Conservation (phyloP, 257 asterid genomes). For the Hygrophila difformis region DNA sequence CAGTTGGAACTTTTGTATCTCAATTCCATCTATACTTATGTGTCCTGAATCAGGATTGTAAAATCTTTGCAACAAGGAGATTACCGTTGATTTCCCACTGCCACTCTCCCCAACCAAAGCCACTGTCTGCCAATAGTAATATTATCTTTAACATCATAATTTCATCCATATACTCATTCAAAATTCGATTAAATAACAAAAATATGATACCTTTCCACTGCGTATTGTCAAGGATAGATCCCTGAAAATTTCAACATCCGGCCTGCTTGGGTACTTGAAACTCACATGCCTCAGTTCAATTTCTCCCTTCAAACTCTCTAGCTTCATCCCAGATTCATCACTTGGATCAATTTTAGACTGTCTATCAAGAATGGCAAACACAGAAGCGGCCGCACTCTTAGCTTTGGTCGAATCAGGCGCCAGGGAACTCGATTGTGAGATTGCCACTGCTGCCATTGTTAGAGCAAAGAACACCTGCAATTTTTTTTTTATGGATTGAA, state of each 20-base stretch:
- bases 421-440: slow-evolving; percentile 73
- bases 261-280: slow-evolving; percentile 83
- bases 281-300: slow-evolving; percentile 62
- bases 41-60: slow-evolving; percentile 71
- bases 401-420: slow-evolving; percentile 86
- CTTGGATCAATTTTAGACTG: slow-evolving; percentile 67
- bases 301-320: slow-evolving; percentile 60
- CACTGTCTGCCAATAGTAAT: too few relatives aligned
- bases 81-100: slow-evolving; percentile 84
- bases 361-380: slow-evolving; percentile 65
- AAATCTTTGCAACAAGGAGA: slow-evolving; percentile 67
- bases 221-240: slow-evolving; percentile 56
- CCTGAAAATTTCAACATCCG: slow-evolving; percentile 55
- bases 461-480: slow-evolving; percentile 85
- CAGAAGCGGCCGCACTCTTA: slow-evolving; percentile 68
- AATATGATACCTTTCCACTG: slow-evolving; percentile 56
- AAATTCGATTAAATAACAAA: too few relatives aligned
- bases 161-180: too few relatives aligned
- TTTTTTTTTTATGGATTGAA: too few relatives aligned
- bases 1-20: slow-evolving; percentile 58
- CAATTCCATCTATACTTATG: slow-evolving; percentile 64
- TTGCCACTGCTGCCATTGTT: slow-evolving; percentile 76
- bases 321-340: slow-evolving; percentile 61
- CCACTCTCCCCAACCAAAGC: slow-evolving; percentile 97
- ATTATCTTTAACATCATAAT: too few relatives aligned